Conservation (phyloP, 768 basidiomycete species). For the Leccinum ochraceum region DNA sequence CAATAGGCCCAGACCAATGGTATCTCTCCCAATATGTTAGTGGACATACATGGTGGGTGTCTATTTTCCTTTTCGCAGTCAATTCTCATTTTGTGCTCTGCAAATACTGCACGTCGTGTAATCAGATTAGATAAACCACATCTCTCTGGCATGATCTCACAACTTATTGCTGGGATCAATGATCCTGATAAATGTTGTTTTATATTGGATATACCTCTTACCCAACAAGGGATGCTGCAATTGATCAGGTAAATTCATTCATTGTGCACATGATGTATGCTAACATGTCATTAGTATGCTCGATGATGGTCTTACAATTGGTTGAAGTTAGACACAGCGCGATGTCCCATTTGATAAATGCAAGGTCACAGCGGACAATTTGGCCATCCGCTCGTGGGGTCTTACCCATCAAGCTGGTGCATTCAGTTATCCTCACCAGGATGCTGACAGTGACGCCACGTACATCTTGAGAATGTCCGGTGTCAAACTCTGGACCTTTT, state of each 20-base stretch:
- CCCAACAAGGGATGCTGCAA: neutral
- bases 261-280: no score
- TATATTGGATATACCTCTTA: neutral
- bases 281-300: neutral
- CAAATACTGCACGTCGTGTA: neutral
- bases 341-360: neutral
- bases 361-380: neutral
- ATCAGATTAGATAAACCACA: neutral
- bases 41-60: neutral
- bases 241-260: neutral
- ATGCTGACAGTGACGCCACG: constrained; percentile 5
- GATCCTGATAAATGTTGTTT: neutral
- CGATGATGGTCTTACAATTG: constrained; percentile 3
- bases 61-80: neutral
- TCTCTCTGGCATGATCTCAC: neutral
- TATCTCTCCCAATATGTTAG: neutral
- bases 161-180: neutral
- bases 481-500: constrained; percentile 11
- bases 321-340: constrained; percentile 4
- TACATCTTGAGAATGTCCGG: constrained; percentile 1
- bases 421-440: constrained; percentile 7
- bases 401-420: neutral
- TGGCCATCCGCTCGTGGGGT: neutral
- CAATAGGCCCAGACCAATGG: no score
- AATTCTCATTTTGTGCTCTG: neutral